Evolutionary conservation across 768 basidiomycete genomes (phyloP).

Genomic region (Amanita brunnescens): DNA sequence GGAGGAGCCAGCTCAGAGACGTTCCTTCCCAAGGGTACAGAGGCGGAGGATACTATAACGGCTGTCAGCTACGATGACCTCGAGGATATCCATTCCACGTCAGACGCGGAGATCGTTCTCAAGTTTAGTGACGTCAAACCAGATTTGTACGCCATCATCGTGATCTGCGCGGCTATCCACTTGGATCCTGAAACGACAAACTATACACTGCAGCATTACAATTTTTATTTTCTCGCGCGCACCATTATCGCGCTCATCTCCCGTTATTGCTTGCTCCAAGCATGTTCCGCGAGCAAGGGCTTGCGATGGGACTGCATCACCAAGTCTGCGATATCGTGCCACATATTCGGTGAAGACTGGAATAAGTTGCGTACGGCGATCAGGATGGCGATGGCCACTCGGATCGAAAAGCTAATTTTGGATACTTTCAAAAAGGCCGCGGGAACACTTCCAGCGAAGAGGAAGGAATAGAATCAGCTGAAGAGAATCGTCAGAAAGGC

Average conservation of each 20-base stretch:
- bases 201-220: slow-evolving; percentile 1
- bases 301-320: neutral
- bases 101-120: neutral
- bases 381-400: neutral
- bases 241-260: neutral
- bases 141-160: slow-evolving; percentile 2
- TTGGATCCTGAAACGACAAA: neutral
- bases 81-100: neutral
- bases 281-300: neutral
- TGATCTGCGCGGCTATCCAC: neutral
- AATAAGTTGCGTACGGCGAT: neutral
- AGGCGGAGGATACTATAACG: slow-evolving; percentile 1
- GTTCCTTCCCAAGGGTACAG: neutral
- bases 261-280: neutral
- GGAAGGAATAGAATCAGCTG: neutral
- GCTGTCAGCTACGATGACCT: neutral
- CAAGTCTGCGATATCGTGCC: neutral
- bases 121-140: neutral
- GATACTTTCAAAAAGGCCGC: neutral
- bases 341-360: neutral
- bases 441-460: neutral
- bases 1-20: neutral
- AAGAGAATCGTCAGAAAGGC: neutral
- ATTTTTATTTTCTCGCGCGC: slow-evolving; percentile 2
- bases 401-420: neutral